A percentile compares a stretch with the other conserved stretches of the same genome.
phyloP scores from a whole-genome alignment of 768 basidiomycete genomes.

The Lentinula sp. region DNA sequence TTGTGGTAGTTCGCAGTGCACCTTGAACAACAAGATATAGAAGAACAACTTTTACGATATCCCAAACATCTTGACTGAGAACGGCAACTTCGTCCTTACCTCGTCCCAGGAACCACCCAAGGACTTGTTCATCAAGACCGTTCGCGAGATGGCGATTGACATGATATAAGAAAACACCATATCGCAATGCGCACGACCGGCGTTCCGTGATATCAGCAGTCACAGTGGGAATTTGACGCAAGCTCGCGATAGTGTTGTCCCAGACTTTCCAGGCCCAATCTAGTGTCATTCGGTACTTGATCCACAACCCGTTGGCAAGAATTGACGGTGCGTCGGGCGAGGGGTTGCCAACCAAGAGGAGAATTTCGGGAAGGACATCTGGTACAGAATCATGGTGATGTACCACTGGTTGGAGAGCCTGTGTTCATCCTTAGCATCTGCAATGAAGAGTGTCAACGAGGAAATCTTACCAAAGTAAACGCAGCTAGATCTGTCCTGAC shows the following conservation, averaged over 20 bases:
- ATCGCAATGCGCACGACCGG: slow-evolving; percentile 52
- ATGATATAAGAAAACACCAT: slow-evolving; percentile 64
- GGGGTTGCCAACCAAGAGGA: slow-evolving; percentile 54
- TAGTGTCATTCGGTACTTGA: slow-evolving; percentile 65
- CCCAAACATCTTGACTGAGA: slow-evolving; percentile 61
- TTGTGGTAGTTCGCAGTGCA: slow-evolving; percentile 64
- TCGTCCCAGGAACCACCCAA: slow-evolving; percentile 65
- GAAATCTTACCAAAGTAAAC: slow-evolving; percentile 50
- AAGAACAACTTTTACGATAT: slow-evolving; percentile 54
- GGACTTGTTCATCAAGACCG: slow-evolving; percentile 65
- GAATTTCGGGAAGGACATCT: slow-evolving; percentile 54
- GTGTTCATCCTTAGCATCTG: neutral
- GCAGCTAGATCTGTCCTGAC: slow-evolving; percentile 53
- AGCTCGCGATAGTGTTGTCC: slow-evolving; percentile 74
- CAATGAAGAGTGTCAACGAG: neutral
- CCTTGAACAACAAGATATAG: slow-evolving; percentile 61
- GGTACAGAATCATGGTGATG: slow-evolving; percentile 34
- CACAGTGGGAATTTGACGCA: slow-evolving; percentile 63
- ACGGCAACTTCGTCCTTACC: slow-evolving; percentile 59
- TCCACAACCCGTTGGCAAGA: slow-evolving; percentile 76
- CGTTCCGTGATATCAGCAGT: slow-evolving; percentile 39
- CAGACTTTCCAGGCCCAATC: slow-evolving; percentile 83
- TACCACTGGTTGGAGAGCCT: slow-evolving; percentile 44
- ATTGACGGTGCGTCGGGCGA: slow-evolving; percentile 57
- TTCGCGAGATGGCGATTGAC: slow-evolving; percentile 73